Conservation (phyloP, 352 stramenopile genomes). For the Ophiocytium majus region DNA sequence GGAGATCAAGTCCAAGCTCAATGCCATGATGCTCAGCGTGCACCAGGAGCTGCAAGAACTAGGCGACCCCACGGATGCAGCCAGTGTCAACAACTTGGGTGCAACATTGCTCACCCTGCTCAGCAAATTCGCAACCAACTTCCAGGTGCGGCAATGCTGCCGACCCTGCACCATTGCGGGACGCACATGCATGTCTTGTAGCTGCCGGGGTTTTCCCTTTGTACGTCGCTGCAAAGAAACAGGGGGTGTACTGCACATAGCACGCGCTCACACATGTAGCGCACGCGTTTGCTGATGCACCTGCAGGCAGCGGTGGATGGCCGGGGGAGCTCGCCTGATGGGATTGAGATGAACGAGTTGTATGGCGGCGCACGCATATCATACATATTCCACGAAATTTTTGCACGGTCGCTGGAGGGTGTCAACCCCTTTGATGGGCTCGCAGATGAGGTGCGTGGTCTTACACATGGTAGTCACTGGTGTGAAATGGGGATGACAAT, state of each 20-base stretch:
- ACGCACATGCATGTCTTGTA: no score
- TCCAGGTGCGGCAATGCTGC: constrained; percentile 51
- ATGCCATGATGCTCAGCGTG: constrained; percentile 75
- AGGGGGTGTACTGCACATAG: no score
- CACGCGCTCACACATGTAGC: not conserved
- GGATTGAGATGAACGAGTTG: constrained; percentile 80
- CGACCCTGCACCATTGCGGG: no score
- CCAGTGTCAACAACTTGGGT: constrained; percentile 81
- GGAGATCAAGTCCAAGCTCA: constrained; percentile 94
- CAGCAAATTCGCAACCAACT: constrained; percentile 79
- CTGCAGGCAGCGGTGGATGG: constrained; percentile 39
- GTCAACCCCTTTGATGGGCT: constrained; percentile 94
- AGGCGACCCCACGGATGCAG: constrained; percentile 79
- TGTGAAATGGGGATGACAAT: not conserved
- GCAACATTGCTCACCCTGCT: constrained; percentile 81
- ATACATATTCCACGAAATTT: constrained; percentile 99
- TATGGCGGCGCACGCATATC: constrained; percentile 94
- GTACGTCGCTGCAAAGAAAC: no score
- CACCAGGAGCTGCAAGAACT: constrained; percentile 91
- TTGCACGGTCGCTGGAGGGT: constrained; percentile 66
- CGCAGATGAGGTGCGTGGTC: constrained; percentile 89
- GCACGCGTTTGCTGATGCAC: constrained; percentile 25
- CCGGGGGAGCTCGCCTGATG: constrained; percentile 40
- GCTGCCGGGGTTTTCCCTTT: no score
- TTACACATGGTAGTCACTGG: no score